These are phyloP conservation scores for Bimuria novae-zelandiae DNA, from an alignment of 2,329 filamentous ascomycete species.

Conservation along the genomic window DNA sequence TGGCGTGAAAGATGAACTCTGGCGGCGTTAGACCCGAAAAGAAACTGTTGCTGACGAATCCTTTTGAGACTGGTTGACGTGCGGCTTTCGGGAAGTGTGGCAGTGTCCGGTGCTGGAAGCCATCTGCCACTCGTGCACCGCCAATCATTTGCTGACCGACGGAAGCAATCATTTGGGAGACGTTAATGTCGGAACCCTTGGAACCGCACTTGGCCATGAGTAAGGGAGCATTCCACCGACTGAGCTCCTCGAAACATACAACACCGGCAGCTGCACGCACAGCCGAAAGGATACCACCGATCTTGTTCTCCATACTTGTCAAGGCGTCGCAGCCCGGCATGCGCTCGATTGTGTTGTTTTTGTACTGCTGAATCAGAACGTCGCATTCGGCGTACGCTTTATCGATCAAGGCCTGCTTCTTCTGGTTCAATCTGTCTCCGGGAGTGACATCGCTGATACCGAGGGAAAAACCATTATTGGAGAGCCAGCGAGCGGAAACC, in stretches of 20 bases:
- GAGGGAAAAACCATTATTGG: slow-evolving; percentile 93
- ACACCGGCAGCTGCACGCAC: slow-evolving; percentile 91
- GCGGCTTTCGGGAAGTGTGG: slow-evolving; percentile 96
- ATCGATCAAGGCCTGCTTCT: slow-evolving; percentile 77
- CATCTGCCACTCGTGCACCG: slow-evolving; percentile 88
- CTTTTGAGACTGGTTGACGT: slow-evolving; percentile 90
- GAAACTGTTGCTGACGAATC: slow-evolving; percentile 97
- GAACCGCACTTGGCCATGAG: slow-evolving; percentile 98
- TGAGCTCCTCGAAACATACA: slow-evolving; percentile 87
- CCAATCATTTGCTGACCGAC: slow-evolving; percentile 98
- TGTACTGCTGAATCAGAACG: slow-evolving; percentile 79
- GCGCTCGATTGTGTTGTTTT: slow-evolving; percentile 79
- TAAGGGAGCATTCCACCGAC: slow-evolving; percentile 87
- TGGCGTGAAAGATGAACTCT: slow-evolving; percentile 97
- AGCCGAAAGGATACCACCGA: slow-evolving; percentile 88
- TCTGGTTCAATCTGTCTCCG: slow-evolving; percentile 67
- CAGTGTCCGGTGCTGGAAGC: slow-evolving; percentile 92
- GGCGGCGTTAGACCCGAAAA: slow-evolving; percentile 88
- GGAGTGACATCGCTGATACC: slow-evolving; percentile 95
- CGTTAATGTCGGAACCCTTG: slow-evolving; percentile 96
- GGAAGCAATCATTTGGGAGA: slow-evolving; percentile 97
- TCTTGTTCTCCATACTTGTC: slow-evolving; percentile 85
- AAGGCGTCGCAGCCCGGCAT: slow-evolving; percentile 89
- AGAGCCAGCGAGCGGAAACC: slow-evolving; percentile 84
- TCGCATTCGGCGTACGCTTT: slow-evolving; percentile 82